These are phyloP conservation scores for Immersiporthe knoxdaviesiana DNA, from an alignment of 2,329 filamentous ascomycete species.

Conservation along the genomic window DNA sequence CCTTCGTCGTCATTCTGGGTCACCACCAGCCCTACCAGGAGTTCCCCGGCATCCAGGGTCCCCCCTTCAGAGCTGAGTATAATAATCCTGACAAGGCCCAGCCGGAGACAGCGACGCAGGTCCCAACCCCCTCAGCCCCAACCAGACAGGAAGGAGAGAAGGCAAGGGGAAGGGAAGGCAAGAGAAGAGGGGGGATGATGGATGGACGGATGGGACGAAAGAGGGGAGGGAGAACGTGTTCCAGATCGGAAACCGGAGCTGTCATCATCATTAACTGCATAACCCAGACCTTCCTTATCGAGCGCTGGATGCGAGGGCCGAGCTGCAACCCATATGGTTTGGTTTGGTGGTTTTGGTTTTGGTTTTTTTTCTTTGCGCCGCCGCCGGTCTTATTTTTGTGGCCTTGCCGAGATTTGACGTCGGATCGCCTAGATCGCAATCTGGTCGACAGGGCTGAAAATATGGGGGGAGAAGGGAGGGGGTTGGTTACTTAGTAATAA, in stretches of 20 bases:
- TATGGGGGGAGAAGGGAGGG: background rate
- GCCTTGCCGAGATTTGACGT: constrained; percentile 9
- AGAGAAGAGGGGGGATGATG: no score
- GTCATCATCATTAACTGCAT: constrained; percentile 8
- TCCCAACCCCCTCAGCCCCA: no score
- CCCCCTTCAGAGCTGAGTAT: no score
- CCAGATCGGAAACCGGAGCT: constrained; percentile 13
- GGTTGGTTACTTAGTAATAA: background rate
- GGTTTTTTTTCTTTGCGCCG: no score
- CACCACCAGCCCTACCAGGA: background rate
- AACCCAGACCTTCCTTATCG: background rate
- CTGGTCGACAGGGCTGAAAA: constrained; percentile 16
- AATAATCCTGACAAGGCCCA: background rate
- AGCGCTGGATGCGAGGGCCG: background rate
- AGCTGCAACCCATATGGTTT: background rate
- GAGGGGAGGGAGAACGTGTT: background rate
- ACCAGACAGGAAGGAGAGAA: background rate
- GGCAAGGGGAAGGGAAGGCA: no score
- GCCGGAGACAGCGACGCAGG: background rate
- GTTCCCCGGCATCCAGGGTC: no score
- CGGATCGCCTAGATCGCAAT: constrained; percentile 14
- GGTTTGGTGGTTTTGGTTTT: no score
- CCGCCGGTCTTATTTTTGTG: background rate
- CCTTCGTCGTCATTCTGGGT: background rate
- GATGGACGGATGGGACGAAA: background rate